Conservation (phyloP, 495 filamentous ascomycete species). For the Penicillium pancosmium region DNA sequence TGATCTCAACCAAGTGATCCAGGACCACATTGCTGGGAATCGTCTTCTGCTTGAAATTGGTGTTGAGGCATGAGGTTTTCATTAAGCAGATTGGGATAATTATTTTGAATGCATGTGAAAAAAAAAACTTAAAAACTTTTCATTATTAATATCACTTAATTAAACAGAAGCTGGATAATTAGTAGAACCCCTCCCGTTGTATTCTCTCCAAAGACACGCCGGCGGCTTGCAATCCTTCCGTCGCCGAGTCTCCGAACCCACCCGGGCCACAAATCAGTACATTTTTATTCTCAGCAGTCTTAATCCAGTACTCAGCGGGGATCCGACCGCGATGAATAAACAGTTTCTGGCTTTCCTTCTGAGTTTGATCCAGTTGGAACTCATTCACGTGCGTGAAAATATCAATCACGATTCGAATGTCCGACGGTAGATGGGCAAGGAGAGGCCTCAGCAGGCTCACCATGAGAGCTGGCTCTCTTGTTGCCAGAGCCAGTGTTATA, state of each 20-base stretch:
- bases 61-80: not conserved
- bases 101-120: too few species aligned
- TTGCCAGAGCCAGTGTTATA: slow-evolving; percentile 14
- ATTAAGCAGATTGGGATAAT: too few species aligned
- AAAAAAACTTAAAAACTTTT: too few species aligned
- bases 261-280: slow-evolving; percentile 22
- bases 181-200: slow-evolving; percentile 24
- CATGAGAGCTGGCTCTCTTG: slow-evolving; percentile 19
- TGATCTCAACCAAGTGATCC: slow-evolving; percentile 14
- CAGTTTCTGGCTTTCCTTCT: not conserved
- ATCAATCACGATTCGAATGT: slow-evolving; percentile 5
- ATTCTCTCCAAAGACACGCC: slow-evolving; percentile 16
- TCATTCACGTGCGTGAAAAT: slow-evolving; percentile 6
- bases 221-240: slow-evolving; percentile 12
- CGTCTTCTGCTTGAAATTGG: slow-evolving; percentile 6
- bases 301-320: slow-evolving; percentile 3
- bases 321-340: slow-evolving; percentile 12
- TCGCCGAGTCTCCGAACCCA: slow-evolving; percentile 17
- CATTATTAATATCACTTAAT: too few species aligned
- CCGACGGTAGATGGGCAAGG: slow-evolving; percentile 6
- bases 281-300: slow-evolving; percentile 9
- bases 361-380: not conserved
- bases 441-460: slow-evolving; percentile 10
- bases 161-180: not conserved
- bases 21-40: slow-evolving; percentile 13